Conservation (phyloP, 2,329 filamentous ascomycete species). For the Botrytis tulipae region DNA sequence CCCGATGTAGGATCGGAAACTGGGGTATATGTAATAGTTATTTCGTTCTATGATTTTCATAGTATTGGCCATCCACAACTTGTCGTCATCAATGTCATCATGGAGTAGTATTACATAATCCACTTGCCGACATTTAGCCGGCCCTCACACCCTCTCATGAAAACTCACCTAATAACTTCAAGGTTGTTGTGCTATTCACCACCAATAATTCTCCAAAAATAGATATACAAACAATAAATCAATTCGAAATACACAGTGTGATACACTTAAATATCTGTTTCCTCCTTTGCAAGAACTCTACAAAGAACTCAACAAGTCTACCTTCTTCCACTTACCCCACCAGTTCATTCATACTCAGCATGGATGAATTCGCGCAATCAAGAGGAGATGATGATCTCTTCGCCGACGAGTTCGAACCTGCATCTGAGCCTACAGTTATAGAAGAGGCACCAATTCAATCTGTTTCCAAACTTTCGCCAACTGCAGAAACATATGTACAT, state of each 20-base stretch:
- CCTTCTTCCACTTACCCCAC: not conserved
- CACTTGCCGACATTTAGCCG: not conserved
- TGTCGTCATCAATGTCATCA: not conserved
- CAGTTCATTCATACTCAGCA: constrained; percentile 19
- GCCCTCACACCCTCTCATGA: not conserved
- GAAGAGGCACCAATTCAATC: constrained; percentile 22
- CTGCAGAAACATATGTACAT: constrained; percentile 3
- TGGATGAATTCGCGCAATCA: constrained; percentile 40
- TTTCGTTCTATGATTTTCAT: too few species aligned
- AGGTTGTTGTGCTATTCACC: not conserved
- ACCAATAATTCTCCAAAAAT: not conserved
- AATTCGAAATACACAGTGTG: not conserved
- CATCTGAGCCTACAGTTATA: constrained; percentile 27
- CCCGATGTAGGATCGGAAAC: not conserved
- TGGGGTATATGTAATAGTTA: not conserved
- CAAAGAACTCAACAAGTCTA: not conserved
- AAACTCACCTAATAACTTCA: not conserved
- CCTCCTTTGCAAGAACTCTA: not conserved
- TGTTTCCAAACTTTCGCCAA: not conserved
- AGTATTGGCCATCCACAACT: not conserved
- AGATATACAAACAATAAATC: not conserved
- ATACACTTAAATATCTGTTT: not conserved
- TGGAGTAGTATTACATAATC: constrained; percentile 2
- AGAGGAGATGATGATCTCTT: constrained; percentile 40
- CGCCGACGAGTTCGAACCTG: constrained; percentile 39